phyloP scores from a whole-genome alignment of 2,329 filamentous ascomycete species.

The Fusarium stilboides region DNA sequence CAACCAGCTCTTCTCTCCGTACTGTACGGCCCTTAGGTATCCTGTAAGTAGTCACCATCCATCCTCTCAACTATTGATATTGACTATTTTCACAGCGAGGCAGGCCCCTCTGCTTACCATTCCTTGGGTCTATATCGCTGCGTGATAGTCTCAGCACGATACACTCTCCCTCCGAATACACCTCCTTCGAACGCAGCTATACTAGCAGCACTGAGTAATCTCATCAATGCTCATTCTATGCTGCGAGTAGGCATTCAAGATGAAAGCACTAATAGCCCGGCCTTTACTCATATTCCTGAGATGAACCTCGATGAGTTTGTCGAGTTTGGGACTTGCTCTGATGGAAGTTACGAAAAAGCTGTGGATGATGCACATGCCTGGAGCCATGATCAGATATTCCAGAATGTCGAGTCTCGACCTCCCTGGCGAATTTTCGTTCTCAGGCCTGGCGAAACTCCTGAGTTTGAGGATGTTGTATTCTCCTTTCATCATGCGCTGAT shows the following conservation, averaged over 20 bases:
- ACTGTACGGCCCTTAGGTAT: conserved; percentile 48
- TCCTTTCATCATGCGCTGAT: conserved; percentile 67
- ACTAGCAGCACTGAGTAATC: conserved; percentile 56
- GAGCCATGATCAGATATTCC: conserved; percentile 60
- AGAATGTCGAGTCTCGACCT: conserved; percentile 57
- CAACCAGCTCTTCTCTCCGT: conserved; percentile 1
- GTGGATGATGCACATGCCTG: conserved; percentile 55
- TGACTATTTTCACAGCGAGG: conserved; percentile 56
- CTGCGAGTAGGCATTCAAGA: conserved; percentile 65
- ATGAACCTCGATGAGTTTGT: conserved; percentile 63
- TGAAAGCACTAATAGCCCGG: conserved; percentile 60
- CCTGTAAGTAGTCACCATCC: conserved; percentile 40
- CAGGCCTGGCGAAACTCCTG: conserved; percentile 31
- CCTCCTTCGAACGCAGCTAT: conserved; percentile 44
- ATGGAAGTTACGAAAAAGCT: conserved; percentile 51
- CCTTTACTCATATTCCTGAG: conserved; percentile 60
- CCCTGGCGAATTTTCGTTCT: conserved; percentile 65
- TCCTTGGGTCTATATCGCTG: conserved; percentile 63
- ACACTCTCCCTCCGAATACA: conserved; percentile 47
- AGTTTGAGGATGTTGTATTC: conserved; percentile 61
- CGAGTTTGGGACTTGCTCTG: conserved; percentile 52
- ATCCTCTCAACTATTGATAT: background rate
- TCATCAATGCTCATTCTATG: conserved; percentile 62
- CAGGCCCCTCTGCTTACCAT: conserved; percentile 63
- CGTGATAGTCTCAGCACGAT: conserved; percentile 63